Evolutionary conservation across 202 grass and related monocot genomes (phyloP).

Genomic region (Cymbopogon flexuosus): DNA sequence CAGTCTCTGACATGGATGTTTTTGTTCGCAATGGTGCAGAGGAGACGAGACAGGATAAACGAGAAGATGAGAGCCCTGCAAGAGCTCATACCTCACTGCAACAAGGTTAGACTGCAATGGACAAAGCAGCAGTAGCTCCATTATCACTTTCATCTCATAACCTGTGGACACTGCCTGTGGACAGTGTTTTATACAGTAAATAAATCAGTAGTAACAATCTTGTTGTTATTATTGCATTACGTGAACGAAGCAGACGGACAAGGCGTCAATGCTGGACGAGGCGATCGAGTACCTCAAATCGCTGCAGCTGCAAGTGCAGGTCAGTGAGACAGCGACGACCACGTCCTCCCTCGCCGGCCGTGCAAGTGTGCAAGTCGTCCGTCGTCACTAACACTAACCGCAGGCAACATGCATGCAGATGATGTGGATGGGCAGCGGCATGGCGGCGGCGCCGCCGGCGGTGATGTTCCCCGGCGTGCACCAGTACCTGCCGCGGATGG

Average conservation of each 20-base stretch:
- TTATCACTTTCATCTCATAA: neutral
- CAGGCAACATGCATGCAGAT: slow-evolving; percentile 27
- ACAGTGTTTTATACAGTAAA: neutral
- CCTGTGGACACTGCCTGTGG: no score
- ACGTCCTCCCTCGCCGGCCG: neutral
- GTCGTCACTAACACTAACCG: neutral
- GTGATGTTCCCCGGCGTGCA: slow-evolving; percentile 85
- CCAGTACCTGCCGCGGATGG: slow-evolving; percentile 73
- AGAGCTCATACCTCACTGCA: slow-evolving; percentile 96
- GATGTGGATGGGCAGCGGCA: slow-evolving; percentile 96
- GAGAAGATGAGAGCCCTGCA: slow-evolving; percentile 97
- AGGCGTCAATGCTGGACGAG: slow-evolving; percentile 98
- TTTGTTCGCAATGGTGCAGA: slow-evolving; percentile 36
- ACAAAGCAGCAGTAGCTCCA: neutral
- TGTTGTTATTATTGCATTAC: neutral
- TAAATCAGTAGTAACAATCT: neutral
- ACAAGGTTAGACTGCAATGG: slow-evolving; percentile 47
- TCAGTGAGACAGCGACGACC: neutral
- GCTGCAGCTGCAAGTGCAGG: slow-evolving; percentile 92
- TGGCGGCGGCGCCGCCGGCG: slow-evolving; percentile 46
- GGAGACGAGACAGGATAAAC: slow-evolving; percentile 95
- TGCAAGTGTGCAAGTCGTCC: neutral
- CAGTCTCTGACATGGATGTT: neutral
- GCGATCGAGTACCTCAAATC: slow-evolving; percentile 95
- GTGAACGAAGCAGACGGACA: slow-evolving; percentile 52